These are phyloP conservation scores for Lentinula detonsa DNA, from an alignment of 768 basidiomycete species.

Conservation along the genomic window DNA sequence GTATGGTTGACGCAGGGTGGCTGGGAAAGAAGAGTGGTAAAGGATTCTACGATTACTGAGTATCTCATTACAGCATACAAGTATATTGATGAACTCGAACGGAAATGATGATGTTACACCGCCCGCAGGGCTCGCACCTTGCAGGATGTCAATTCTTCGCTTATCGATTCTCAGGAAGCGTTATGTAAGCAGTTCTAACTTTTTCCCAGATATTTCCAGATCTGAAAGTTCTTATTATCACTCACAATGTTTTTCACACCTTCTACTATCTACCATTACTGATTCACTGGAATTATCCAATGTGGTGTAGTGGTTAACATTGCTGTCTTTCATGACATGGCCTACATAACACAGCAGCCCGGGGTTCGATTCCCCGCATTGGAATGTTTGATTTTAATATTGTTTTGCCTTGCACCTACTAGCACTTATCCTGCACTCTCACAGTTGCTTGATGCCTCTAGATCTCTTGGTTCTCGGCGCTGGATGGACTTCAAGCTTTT, in stretches of 20 bases:
- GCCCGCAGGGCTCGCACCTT: too few species aligned
- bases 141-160: too few species aligned
- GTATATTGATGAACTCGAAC: too few species aligned
- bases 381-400: neutral
- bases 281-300: neutral
- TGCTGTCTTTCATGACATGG: neutral
- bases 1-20: slow-evolving; percentile 98
- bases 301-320: slow-evolving; percentile 2
- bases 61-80: neutral
- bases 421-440: too few species aligned
- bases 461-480: slow-evolving; percentile 47
- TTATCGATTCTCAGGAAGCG: too few species aligned
- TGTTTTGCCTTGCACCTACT: too few species aligned
- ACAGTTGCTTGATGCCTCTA: neutral
- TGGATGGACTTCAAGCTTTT: slow-evolving; percentile 61
- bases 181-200: too few species aligned
- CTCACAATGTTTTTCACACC: too few species aligned
- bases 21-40: slow-evolving; percentile 89
- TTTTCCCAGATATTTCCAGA: too few species aligned
- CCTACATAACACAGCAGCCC: neutral
- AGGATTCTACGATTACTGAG: slow-evolving; percentile 85
- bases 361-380: slow-evolving; percentile 3
- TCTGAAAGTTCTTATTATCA: too few species aligned
- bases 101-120: too few species aligned
- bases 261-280: too few species aligned